These are phyloP conservation scores for Cystobasidium ongulense DNA, from an alignment of 768 basidiomycete genomes.

Conservation along the genomic window DNA sequence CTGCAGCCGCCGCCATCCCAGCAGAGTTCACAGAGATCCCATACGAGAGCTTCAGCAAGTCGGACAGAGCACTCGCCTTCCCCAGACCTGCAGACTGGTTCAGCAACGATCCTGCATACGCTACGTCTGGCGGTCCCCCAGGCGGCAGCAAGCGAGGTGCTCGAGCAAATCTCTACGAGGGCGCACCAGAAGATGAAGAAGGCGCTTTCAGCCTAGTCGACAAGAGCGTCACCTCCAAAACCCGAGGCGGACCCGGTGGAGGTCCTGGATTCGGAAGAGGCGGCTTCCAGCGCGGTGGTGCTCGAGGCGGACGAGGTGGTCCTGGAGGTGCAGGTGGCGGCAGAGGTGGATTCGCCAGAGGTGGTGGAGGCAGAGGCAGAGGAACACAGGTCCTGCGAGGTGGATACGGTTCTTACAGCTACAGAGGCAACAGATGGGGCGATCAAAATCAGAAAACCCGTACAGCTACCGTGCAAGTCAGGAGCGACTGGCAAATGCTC, in stretches of 20 bases:
- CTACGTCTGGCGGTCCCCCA: neutral
- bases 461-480: slow-evolving; percentile 88
- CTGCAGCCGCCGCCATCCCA: slow-evolving; percentile 72
- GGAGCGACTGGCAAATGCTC: slow-evolving; percentile 82
- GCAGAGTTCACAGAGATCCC: slow-evolving; percentile 95
- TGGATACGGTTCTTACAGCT: slow-evolving; percentile 50
- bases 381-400: slow-evolving; percentile 37
- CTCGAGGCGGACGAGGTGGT: slow-evolving; percentile 30
- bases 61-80: slow-evolving; percentile 58
- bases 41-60: slow-evolving; percentile 96
- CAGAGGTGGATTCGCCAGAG: slow-evolving; percentile 44
- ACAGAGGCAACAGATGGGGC: slow-evolving; percentile 40
- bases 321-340: slow-evolving; percentile 10
- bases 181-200: slow-evolving; percentile 94
- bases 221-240: slow-evolving; percentile 50
- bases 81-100: slow-evolving; percentile 49
- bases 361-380: slow-evolving; percentile 46
- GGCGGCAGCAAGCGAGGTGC: slow-evolving; percentile 63
- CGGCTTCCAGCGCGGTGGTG: slow-evolving; percentile 51
- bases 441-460: slow-evolving; percentile 71
- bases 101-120: slow-evolving; percentile 53
- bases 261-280: slow-evolving; percentile 49
- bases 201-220: slow-evolving; percentile 93
- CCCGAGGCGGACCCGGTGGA: slow-evolving; percentile 49
- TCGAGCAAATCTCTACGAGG: slow-evolving; percentile 80